Base-by-base conservation (phyloP, 441 rosid species). In the Eutrema salsugineum region DNA sequence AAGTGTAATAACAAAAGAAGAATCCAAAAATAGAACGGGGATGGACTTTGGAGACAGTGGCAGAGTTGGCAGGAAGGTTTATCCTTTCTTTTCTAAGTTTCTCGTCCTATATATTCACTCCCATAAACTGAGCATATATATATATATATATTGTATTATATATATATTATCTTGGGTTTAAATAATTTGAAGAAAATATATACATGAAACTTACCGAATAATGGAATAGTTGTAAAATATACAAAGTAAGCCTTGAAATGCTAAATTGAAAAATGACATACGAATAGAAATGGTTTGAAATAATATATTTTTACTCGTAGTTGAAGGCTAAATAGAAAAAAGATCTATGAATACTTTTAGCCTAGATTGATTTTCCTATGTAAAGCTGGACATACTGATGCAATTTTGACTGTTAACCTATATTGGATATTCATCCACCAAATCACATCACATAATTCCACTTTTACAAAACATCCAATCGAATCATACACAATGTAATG, bases 41-140 rank as follows among this genome's bases (percentile, higher is more conserved):
- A 63, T 56, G 57, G 56, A 63, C 57, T 63, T 54, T 63, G 49
- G 63, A 63, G 30, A 72, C 64, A 44, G 69, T 64, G 42, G 58
- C 63, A 72, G 71, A 55, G 40, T 64, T 63, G 15, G 70, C 77
- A 64, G 76, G 42, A 47, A 43, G 1, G 8, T 62, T 71, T 71
- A 62, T 53, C 69, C 55, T 51, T 27, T 51, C 63, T 59, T 66
- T 22, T 48, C 46, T 39, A 12, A 11, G n/a, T 57, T 57, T 56
- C 50, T 46, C 47, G 40, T 56, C 54, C 17, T 15, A 16, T 44
- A 61, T 27, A 28, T 19, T 12, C 51, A 30, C 38, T 54, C 39
- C 20, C 39, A n/a, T 30, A 54, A 51, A 51, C 19, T 30, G 33
- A 30, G 14, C 6, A 35, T 9, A 35, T 35, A 35, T 9, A 33